Evolutionary conservation across 805 yeast species (phyloP).

Genomic region (Barnettozyma sucrosica): DNA sequence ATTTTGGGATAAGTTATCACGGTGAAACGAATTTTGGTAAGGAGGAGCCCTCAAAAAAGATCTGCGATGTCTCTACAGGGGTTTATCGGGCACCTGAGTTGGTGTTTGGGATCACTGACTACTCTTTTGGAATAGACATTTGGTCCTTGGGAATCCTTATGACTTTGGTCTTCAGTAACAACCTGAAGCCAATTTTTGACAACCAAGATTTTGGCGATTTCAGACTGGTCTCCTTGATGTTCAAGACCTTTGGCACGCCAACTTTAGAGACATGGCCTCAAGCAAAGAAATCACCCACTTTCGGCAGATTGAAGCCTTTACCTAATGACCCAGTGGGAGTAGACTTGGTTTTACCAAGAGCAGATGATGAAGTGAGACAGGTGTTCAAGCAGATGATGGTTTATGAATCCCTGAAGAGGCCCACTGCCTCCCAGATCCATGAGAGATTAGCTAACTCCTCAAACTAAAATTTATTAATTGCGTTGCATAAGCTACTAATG

Average conservation of each 20-base stretch:
- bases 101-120: conserved; percentile 51
- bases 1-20: conserved; percentile 35
- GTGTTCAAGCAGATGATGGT: conserved; percentile 40
- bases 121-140: conserved; percentile 53
- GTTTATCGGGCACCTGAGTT: conserved; percentile 72
- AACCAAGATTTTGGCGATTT: conserved; percentile 42
- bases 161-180: conserved; percentile 42
- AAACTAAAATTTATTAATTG: conserved; percentile 1
- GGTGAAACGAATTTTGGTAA: conserved; percentile 55
- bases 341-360: conserved; percentile 32
- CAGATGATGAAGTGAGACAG: conserved; percentile 16
- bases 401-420: conserved; percentile 32
- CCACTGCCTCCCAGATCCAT: conserved; percentile 26
- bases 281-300: conserved; percentile 33
- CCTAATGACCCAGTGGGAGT: conserved; percentile 20
- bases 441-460: not conserved
- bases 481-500: no score
- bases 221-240: conserved; percentile 27
- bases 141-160: conserved; percentile 68
- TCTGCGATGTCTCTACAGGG: conserved; percentile 58
- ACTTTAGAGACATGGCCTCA: conserved; percentile 38
- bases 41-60: conserved; percentile 37
- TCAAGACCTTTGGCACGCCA: conserved; percentile 62
- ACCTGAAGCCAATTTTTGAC: conserved; percentile 34
- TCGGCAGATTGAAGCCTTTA: conserved; percentile 28